These are phyloP conservation scores for Violaceomyces palustris DNA, from an alignment of 1,284 basidiomycete species.

Conservation along the genomic window DNA sequence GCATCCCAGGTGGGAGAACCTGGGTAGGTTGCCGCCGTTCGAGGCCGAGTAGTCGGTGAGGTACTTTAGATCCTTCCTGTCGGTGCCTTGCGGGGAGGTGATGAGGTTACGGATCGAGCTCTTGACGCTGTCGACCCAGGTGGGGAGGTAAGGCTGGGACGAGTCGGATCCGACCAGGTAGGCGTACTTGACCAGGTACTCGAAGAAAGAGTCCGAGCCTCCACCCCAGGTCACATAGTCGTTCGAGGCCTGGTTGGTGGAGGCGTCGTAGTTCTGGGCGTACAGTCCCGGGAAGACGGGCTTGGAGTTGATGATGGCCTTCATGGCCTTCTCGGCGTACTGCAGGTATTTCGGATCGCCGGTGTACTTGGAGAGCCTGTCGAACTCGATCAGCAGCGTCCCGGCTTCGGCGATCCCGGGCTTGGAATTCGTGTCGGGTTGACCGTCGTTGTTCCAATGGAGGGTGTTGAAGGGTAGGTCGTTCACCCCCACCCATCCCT, in stretches of 20 bases:
- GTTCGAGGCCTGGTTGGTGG: constrained; percentile 4
- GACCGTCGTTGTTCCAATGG: constrained; percentile 26
- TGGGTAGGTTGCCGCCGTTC: constrained; percentile 22
- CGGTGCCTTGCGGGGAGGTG: constrained; percentile 17
- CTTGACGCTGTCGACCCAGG: constrained; percentile 33
- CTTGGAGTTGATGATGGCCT: constrained; percentile 24
- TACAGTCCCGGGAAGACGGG: constrained; percentile 30
- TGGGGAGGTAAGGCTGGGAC: constrained; percentile 19
- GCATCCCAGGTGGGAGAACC: constrained; percentile 39
- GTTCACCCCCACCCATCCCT: constrained; percentile 34
- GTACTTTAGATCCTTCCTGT: constrained; percentile 16
- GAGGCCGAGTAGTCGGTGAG: constrained; percentile 29
- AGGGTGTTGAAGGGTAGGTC: constrained; percentile 39
- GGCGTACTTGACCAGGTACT: constrained; percentile 43
- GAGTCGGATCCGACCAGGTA: constrained; percentile 25
- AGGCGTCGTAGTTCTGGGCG: constrained; percentile 16
- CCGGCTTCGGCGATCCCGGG: constrained; percentile 39
- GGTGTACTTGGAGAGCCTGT: constrained; percentile 32
- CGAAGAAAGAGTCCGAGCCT: constrained; percentile 42
- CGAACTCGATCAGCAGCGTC: constrained; percentile 41
- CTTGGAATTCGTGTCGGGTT: constrained; percentile 8
- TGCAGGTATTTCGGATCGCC: constrained; percentile 28
- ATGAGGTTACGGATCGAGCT: constrained; percentile 31
- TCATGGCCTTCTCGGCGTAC: constrained; percentile 28
- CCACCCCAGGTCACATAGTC: constrained; percentile 46